Percentiles rank a stretch among this genome's conserved stretches.
Conservation (phyloP, 2,329 filamentous ascomycete genomes). For the Huntiella abstrusa region DNA sequence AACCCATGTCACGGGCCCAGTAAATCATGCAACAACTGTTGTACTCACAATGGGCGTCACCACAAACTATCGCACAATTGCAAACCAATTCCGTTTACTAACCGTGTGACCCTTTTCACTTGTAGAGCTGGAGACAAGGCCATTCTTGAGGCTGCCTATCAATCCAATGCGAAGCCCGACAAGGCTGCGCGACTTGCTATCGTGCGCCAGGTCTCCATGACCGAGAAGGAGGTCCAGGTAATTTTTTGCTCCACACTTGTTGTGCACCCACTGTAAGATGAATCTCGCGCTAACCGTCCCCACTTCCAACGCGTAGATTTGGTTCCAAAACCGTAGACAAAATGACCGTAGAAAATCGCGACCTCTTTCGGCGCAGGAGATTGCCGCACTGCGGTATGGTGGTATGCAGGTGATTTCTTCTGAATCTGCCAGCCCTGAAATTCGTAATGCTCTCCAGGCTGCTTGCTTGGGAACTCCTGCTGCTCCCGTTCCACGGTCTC, state of each 20-base stretch:
- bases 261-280: neutral
- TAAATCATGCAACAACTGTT: neutral
- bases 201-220: conserved; percentile 67
- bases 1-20: no score
- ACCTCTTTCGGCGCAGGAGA: conserved; percentile 60
- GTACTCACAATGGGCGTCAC: neutral
- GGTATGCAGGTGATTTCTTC: conserved; percentile 33
- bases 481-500: conserved; percentile 17
- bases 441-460: conserved; percentile 15
- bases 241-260: conserved; percentile 9
- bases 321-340: conserved; percentile 92
- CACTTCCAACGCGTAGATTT: conserved; percentile 45
- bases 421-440: conserved; percentile 16
- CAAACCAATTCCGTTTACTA: conserved; percentile 11
- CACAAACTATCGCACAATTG: no score
- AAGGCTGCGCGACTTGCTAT: conserved; percentile 73
- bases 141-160: conserved; percentile 71
- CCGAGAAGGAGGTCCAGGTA: conserved; percentile 94
- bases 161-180: conserved; percentile 74
- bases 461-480: conserved; percentile 11
- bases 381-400: conserved; percentile 40
- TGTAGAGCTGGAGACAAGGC: conserved; percentile 70
- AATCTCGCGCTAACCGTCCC: neutral
- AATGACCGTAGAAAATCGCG: conserved; percentile 80
- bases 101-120: neutral